These are phyloP conservation scores for Sporopachydermia quercuum DNA, from an alignment of 805 yeast genomes.

Conservation along the genomic window DNA sequence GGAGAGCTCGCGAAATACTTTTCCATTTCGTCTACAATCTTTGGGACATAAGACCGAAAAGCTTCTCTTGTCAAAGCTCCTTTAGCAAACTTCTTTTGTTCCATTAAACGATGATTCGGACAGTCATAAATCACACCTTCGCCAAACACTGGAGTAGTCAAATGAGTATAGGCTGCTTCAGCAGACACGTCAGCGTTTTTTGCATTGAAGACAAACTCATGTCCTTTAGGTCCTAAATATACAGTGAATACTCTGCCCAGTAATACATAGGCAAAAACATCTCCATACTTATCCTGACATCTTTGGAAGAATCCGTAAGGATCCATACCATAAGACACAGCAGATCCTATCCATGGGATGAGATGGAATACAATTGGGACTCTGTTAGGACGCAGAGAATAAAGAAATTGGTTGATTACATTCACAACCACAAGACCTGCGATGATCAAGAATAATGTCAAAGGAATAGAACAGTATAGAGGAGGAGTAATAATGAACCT, in stretches of 20 bases:
- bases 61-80: conserved; percentile 75
- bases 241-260: conserved; percentile 92
- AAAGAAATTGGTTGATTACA: conserved; percentile 18
- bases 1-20: conserved; percentile 44
- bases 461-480: conserved; percentile 12
- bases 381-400: conserved; percentile 46
- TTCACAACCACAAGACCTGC: conserved; percentile 14
- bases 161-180: conserved; percentile 87
- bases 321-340: conserved; percentile 77
- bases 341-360: conserved; percentile 94
- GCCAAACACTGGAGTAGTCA: conserved; percentile 99
- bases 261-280: conserved; percentile 78
- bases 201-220: conserved; percentile 88
- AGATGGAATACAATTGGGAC: conserved; percentile 85
- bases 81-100: conserved; percentile 94
- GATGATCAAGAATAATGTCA: conserved; percentile 8
- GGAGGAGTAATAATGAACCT: conserved; percentile 7
- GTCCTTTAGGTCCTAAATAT: conserved; percentile 93
- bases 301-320: conserved; percentile 81
- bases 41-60: conserved; percentile 75
- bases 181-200: conserved; percentile 84
- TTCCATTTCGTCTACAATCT: conserved; percentile 63
- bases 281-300: conserved; percentile 77
- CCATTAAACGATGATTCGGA: conserved; percentile 88
- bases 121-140: conserved; percentile 96